A percentile compares a stretch with the other conserved stretches of the same genome.
phyloP scores from a whole-genome alignment of 352 stramenopile species.

The Pythium rhizo-oryzae region DNA sequence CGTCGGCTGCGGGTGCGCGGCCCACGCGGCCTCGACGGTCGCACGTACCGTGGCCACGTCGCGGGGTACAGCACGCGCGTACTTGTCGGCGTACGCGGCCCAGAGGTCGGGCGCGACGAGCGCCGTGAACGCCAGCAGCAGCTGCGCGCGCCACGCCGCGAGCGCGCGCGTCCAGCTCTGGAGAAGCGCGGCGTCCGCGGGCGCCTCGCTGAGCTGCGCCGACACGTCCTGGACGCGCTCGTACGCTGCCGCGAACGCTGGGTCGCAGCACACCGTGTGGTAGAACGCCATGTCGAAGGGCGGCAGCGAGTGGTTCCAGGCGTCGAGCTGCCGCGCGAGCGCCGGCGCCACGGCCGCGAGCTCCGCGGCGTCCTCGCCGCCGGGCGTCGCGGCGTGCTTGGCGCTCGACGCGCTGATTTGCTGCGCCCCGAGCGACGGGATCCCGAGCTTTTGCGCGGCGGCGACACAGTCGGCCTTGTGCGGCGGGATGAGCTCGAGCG shows the following conservation, averaged over 20 bases:
- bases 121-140: slow-evolving; percentile 69
- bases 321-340: slow-evolving; percentile 40
- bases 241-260: slow-evolving; percentile 61
- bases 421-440: slow-evolving; percentile 40
- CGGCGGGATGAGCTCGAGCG: slow-evolving; percentile 60
- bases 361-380: slow-evolving; percentile 69
- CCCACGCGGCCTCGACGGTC: slow-evolving; percentile 50
- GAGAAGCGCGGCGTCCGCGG: slow-evolving; percentile 38
- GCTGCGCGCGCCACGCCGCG: slow-evolving; percentile 54
- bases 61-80: slow-evolving; percentile 45
- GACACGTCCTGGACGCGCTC: slow-evolving; percentile 70
- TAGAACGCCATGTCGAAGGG: slow-evolving; percentile 82
- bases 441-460: slow-evolving; percentile 56
- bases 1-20: slow-evolving; percentile 46
- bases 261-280: slow-evolving; percentile 75
- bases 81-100: slow-evolving; percentile 66
- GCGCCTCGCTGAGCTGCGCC: slow-evolving; percentile 39
- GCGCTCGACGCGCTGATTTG: slow-evolving; percentile 7
- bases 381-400: slow-evolving; percentile 34
- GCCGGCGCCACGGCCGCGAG: slow-evolving; percentile 51
- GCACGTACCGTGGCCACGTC: slow-evolving; percentile 42
- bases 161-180: slow-evolving; percentile 57
- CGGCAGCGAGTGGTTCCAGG: slow-evolving; percentile 77
- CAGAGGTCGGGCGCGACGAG: slow-evolving; percentile 69
- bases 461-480: slow-evolving; percentile 63